Evolutionary conservation across 2,329 filamentous ascomycete genomes (phyloP), one percentile per base, ranked within the genome.

Genomic region (Microsporum audouinii): DNA sequence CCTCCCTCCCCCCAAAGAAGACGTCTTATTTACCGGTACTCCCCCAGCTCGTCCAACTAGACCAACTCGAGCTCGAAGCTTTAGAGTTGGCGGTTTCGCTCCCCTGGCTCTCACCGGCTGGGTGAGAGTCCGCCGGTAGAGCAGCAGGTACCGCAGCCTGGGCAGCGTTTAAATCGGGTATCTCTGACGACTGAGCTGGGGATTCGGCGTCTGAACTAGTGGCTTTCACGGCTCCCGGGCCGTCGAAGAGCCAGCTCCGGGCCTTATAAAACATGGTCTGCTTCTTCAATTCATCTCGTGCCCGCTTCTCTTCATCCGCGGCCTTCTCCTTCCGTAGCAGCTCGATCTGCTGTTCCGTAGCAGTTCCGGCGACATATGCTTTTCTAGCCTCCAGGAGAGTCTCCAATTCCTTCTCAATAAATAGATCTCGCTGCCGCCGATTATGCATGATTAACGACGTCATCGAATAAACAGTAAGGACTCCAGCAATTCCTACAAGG

Each of bases 401-500:
- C 64, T 73, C 69, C 58, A 78, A 62, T 66, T 78, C 75, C 56
- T 69, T 71, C 68, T 84, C 79, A 64, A 84, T 79, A 77, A 80
- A 88, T 64, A 86, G 82, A 41, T 78, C 78, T 61, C 81, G 78
- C 75, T 86, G 84, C 62, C 81, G 78, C 60, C 85, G 81, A 71
- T 88, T 88, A 75, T 87, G 84, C 63, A 86, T 73, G 62, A 87
- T 78, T 77, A 88, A 82, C 68, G 86, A 85, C 63, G 82, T 79
- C 65, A 86, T 79, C 7, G 85, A 84, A 70, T 86, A 86, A 43
- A 82, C 78, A 41, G 84, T 84, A 51, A 87, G 79, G 47, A 81
- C 80, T 66, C 79, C 82, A 58, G 80, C 79, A 63, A 86, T 75
- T 62, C 84, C 84, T 82, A 23, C 17, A 23, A 23, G 17, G 17